These are phyloP conservation scores for Phytophthora europaea DNA, from an alignment of 352 stramenopile species.

Conservation along the genomic window DNA sequence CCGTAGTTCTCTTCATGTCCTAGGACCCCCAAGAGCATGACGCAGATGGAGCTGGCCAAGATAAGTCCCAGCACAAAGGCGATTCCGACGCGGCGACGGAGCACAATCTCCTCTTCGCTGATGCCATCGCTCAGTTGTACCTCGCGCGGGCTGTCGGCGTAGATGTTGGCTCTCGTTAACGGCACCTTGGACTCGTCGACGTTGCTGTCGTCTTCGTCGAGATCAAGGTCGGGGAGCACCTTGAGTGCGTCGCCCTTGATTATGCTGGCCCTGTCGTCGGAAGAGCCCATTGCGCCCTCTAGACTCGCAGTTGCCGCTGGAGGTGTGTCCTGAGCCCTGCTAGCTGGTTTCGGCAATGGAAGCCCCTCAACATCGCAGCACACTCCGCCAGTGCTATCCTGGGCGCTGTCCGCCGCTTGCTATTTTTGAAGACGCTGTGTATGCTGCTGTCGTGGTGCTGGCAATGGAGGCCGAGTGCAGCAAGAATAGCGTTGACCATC, in stretches of 20 bases:
- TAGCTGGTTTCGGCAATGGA: constrained; percentile 38
- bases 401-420: not conserved
- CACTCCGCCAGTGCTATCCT: constrained; percentile 27
- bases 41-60: constrained; percentile 69
- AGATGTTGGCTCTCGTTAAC: constrained; percentile 65
- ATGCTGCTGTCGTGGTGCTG: not conserved
- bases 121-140: constrained; percentile 36
- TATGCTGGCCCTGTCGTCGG: constrained; percentile 64
- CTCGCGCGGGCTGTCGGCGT: constrained; percentile 74
- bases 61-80: constrained; percentile 66
- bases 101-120: constrained; percentile 60
- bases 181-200: constrained; percentile 49
- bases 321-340: constrained; percentile 21
- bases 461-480: not conserved
- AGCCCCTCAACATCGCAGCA: not conserved
- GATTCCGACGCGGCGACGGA: constrained; percentile 67
- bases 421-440: constrained; percentile 26
- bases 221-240: constrained; percentile 39
- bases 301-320: constrained; percentile 11
- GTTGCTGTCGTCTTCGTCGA: constrained; percentile 42
- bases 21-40: constrained; percentile 71
- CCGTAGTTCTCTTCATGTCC: constrained; percentile 79
- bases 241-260: constrained; percentile 63
- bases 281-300: constrained; percentile 29
- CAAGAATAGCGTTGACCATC: constrained; percentile 20